These are phyloP conservation scores for Pichia paraexigua DNA, from an alignment of 805 yeast genomes.

Conservation along the genomic window DNA sequence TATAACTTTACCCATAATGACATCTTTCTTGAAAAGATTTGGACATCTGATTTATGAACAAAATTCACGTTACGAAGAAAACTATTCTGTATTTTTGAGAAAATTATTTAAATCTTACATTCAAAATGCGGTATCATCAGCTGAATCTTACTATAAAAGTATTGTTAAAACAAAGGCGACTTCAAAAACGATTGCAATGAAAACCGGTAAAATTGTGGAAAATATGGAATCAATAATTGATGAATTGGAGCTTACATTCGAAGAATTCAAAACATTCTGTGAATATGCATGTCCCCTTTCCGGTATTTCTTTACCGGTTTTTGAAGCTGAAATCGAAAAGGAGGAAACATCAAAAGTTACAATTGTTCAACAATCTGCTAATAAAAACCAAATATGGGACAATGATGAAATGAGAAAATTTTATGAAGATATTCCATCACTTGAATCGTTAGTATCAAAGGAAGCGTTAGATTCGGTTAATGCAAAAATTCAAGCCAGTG, in stretches of 20 bases:
- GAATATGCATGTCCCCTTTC: conserved; percentile 37
- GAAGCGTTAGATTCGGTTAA: conserved; percentile 10
- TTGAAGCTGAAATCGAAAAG: conserved; percentile 23
- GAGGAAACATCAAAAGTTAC: conserved; percentile 22
- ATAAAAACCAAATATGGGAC: conserved; percentile 43
- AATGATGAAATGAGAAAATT: conserved; percentile 57
- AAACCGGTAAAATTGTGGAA: conserved; percentile 55
- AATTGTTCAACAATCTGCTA: conserved; percentile 10
- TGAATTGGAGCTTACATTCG: conserved; percentile 29
- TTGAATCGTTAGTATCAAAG: conserved; percentile 29
- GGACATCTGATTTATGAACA: conserved; percentile 25
- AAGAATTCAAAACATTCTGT: conserved; percentile 36
- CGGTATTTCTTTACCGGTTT: conserved; percentile 30
- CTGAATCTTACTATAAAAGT: conserved; percentile 31
- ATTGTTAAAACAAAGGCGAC: conserved; percentile 30
- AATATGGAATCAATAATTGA: conserved; percentile 15
- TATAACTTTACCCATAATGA: conserved; percentile 31
- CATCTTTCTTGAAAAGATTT: conserved; percentile 43
- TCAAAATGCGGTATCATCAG: conserved; percentile 32
- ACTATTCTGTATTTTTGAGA: conserved; percentile 16
- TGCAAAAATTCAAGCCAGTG: conserved; percentile 3
- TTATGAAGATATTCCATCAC: conserved; percentile 47
- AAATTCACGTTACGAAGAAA: conserved; percentile 13
- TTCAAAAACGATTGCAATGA: conserved; percentile 49
- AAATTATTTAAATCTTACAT: conserved; percentile 37